Percentiles rank a stretch among this genome's conserved stretches.
phyloP scores from a whole-genome alignment of 805 yeast genomes.

The Henningerozyma blattae region DNA sequence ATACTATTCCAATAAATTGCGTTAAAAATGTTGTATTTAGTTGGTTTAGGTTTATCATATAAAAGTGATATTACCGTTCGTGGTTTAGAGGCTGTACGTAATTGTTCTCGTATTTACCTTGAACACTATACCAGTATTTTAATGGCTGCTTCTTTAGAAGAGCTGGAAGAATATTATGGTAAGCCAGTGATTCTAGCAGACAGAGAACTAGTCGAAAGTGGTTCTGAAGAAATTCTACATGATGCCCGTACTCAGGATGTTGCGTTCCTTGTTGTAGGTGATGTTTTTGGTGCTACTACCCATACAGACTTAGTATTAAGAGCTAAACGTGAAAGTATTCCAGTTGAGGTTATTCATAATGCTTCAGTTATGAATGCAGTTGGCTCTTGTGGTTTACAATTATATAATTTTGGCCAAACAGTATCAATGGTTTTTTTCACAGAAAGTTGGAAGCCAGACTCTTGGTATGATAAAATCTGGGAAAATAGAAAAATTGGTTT shows the following conservation, averaged over 20 bases:
- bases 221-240: slow-evolving; percentile 69
- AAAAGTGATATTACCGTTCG: slow-evolving; percentile 88
- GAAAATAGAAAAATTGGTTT: slow-evolving; percentile 86
- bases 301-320: slow-evolving; percentile 89
- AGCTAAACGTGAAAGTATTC: slow-evolving; percentile 74
- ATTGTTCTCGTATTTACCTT: slow-evolving; percentile 80
- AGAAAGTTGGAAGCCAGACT: slow-evolving; percentile 92
- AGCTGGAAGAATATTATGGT: slow-evolving; percentile 76
- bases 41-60: slow-evolving; percentile 86
- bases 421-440: slow-evolving; percentile 95
- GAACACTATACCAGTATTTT: slow-evolving; percentile 93
- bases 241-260: slow-evolving; percentile 73
- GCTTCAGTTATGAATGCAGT: slow-evolving; percentile 98
- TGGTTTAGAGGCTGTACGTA: slow-evolving; percentile 74
- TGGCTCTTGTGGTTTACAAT: slow-evolving; percentile 93
- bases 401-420: slow-evolving; percentile 93
- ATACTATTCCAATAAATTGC: too few relatives aligned
- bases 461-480: slow-evolving; percentile 78
- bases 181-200: slow-evolving; percentile 80
- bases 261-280: slow-evolving; percentile 94
- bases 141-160: slow-evolving; percentile 77
- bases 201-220: slow-evolving; percentile 85
- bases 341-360: slow-evolving; percentile 77
- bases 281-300: slow-evolving; percentile 96
- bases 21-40: slow-evolving; percentile 72